A percentile compares a stretch with the other conserved stretches of the same genome.
These are phyloP conservation scores for Sclerotiophoma versabilis DNA, from an alignment of 2,329 filamentous ascomycete species.

Conservation along the genomic window DNA sequence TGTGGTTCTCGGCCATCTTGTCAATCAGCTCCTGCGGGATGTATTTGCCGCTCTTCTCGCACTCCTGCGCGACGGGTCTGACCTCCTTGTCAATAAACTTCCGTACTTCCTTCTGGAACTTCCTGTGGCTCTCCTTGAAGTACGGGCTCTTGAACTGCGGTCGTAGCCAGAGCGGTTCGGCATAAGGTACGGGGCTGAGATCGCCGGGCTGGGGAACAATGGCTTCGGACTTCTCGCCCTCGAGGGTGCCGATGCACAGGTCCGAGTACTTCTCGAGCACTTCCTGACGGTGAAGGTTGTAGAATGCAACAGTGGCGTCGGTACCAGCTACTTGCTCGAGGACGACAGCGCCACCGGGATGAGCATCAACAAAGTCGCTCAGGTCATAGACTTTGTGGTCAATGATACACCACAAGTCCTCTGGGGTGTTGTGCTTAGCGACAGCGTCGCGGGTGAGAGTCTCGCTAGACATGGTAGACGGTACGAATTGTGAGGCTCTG, in stretches of 20 bases:
- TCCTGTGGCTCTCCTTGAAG: slow-evolving; percentile 76
- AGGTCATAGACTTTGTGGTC: slow-evolving; percentile 89
- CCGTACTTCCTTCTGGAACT: slow-evolving; percentile 72
- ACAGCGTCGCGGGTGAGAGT: slow-evolving; percentile 66
- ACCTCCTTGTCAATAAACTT: slow-evolving; percentile 76
- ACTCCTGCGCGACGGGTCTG: slow-evolving; percentile 75
- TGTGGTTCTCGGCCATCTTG: slow-evolving; percentile 74
- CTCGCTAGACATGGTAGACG: slow-evolving; percentile 40
- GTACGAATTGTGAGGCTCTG: not conserved
- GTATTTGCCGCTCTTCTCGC: slow-evolving; percentile 75
- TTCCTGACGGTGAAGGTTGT: slow-evolving; percentile 91
- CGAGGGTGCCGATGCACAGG: slow-evolving; percentile 77
- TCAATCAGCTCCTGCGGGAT: slow-evolving; percentile 77
- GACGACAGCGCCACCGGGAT: slow-evolving; percentile 82
- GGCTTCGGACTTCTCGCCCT: slow-evolving; percentile 77
- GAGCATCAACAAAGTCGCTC: slow-evolving; percentile 82
- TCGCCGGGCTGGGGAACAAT: slow-evolving; percentile 74
- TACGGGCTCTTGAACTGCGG: slow-evolving; percentile 80
- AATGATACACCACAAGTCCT: slow-evolving; percentile 83
- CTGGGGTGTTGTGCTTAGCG: slow-evolving; percentile 76
- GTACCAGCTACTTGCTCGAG: slow-evolving; percentile 80
- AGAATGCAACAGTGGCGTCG: slow-evolving; percentile 84
- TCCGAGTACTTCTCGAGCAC: slow-evolving; percentile 81
- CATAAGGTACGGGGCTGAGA: slow-evolving; percentile 80
- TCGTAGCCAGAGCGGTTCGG: slow-evolving; percentile 82